Percentiles rank a stretch among this genome's conserved stretches.
Conservation (phyloP, 2,329 filamentous ascomycete genomes). For the Fusarium pilosicola region DNA sequence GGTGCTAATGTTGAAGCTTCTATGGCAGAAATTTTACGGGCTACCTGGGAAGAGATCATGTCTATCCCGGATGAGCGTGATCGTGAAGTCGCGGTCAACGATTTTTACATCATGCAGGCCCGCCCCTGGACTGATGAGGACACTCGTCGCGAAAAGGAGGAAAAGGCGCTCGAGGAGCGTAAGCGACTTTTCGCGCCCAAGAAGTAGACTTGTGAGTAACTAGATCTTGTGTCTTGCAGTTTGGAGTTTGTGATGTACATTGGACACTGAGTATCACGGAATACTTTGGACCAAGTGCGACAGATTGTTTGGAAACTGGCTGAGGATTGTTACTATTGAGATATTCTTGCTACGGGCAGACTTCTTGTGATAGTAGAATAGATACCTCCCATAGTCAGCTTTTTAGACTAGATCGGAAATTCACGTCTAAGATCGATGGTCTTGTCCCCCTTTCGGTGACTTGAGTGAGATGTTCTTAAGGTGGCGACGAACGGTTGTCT, state of each 20-base stretch:
- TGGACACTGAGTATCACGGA: not conserved
- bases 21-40: not conserved
- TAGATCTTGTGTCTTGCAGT: not conserved
- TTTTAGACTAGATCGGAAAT: not conserved
- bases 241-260: not conserved
- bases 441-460: accelerated
- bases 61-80: not conserved
- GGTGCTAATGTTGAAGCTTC: not conserved
- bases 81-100: not conserved
- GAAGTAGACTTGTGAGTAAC: not conserved
- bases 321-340: not conserved
- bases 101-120: not conserved
- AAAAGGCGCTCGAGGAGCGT: not conserved
- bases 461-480: accelerated
- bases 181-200: not conserved
- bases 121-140: not conserved
- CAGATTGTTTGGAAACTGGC: not conserved
- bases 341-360: not conserved
- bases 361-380: not conserved
- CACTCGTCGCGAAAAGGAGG: not conserved
- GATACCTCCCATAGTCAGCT: not conserved
- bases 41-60: not conserved
- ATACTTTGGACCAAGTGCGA: not conserved
- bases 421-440: not conserved
- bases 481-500: accelerated